Conservation (phyloP, 2,329 filamentous ascomycete genomes). For the Colletotrichum euphorbiae region DNA sequence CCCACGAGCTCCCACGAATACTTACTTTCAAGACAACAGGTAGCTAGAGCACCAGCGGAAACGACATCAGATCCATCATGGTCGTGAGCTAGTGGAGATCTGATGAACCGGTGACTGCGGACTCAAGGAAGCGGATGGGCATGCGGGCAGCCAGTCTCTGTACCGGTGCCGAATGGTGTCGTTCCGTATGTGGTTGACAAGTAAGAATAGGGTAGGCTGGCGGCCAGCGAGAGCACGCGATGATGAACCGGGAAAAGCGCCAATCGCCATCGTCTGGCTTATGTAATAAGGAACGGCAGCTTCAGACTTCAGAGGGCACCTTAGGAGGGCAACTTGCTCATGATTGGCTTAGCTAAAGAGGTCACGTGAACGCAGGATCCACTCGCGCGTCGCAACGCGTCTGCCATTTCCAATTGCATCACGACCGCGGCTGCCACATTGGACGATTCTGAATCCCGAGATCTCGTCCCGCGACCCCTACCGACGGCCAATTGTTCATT, state of each 20-base stretch:
- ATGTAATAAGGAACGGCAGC: no score
- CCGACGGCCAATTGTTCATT: neutral
- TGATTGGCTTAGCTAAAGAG: slow-evolving; percentile 19
- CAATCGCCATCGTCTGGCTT: no score
- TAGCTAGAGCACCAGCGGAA: no score
- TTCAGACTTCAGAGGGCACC: no score
- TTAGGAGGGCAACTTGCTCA: no score
- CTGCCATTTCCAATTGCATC: slow-evolving; percentile 13
- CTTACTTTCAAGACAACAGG: no score
- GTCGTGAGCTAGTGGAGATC: neutral
- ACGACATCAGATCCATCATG: no score
- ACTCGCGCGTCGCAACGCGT: slow-evolving; percentile 35
- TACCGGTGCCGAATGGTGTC: neutral
- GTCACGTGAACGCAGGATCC: slow-evolving; percentile 9
- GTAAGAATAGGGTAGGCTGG: no score
- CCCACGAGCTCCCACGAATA: no score
- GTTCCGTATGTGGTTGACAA: neutral
- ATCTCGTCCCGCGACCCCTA: neutral
- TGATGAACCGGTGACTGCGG: neutral
- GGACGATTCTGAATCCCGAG: neutral
- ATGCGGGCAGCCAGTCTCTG: neutral
- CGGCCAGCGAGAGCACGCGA: no score
- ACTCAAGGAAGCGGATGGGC: neutral
- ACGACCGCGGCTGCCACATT: neutral
- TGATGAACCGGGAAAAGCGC: no score